Percentiles rank a stretch among this genome's conserved stretches.
Conservation (phyloP, 139 green algal genomes). For the Picochlorum sp. region DNA sequence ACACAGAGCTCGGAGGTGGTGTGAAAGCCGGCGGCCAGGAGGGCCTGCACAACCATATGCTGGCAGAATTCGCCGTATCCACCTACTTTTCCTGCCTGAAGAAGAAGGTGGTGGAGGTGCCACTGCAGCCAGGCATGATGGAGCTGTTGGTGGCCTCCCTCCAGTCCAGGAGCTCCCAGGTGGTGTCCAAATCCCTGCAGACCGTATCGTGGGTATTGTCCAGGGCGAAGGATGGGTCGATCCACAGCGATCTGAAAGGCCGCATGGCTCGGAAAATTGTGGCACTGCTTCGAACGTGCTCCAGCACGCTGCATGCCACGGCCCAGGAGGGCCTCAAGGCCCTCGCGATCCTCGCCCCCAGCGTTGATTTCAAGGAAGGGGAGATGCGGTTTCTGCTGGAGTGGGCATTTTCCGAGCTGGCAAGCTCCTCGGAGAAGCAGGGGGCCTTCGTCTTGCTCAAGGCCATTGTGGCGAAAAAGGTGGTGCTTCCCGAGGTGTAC, state of each 20-base stretch:
- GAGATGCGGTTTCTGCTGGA: conserved; percentile 67
- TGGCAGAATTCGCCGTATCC: conserved; percentile 71
- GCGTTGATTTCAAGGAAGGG: conserved; percentile 38
- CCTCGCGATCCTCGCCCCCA: conserved; percentile 58
- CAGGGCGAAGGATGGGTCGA: conserved; percentile 40
- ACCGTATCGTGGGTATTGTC: conserved; percentile 43
- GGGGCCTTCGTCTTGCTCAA: conserved; percentile 66
- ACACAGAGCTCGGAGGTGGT: too few species aligned
- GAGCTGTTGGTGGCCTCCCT: conserved; percentile 30
- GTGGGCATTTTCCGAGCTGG: conserved; percentile 69
- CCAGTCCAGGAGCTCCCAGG: conserved; percentile 36
- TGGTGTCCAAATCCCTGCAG: conserved; percentile 44
- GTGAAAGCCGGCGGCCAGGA: too few species aligned
- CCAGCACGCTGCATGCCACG: conserved; percentile 43
- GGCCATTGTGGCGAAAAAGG: conserved; percentile 58
- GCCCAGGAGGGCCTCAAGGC: conserved; percentile 66
- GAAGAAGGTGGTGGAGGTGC: conserved; percentile 6
- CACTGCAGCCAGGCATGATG: too few species aligned
- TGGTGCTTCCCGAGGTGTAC: conserved; percentile 86
- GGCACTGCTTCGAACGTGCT: conserved; percentile 44
- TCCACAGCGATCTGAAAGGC: neutral
- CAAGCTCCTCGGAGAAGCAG: conserved; percentile 21
- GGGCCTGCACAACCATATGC: conserved; percentile 54
- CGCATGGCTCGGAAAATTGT: conserved; percentile 24
- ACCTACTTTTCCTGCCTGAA: conserved; percentile 49